Evolutionary conservation across 1,284 basidiomycete genomes (phyloP).

Genomic region (Ustilago vetiveriae): DNA sequence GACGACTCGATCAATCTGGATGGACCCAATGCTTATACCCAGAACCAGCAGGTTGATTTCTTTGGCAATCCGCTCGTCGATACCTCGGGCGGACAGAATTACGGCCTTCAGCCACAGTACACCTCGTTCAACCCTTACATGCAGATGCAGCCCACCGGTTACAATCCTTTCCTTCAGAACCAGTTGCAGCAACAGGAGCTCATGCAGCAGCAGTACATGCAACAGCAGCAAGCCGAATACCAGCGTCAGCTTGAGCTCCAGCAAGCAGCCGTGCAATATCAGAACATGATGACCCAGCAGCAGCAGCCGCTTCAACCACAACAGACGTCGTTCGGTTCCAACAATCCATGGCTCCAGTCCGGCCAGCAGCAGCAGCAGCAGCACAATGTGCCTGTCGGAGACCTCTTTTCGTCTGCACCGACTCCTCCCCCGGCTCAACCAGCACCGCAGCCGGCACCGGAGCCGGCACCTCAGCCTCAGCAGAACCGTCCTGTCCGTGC

Average conservation of each 20-base stretch:
- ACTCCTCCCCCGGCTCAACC: constrained; percentile 32
- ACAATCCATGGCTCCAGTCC: constrained; percentile 78
- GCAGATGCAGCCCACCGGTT: constrained; percentile 69
- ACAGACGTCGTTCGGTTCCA: constrained; percentile 78
- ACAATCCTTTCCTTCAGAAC: constrained; percentile 65
- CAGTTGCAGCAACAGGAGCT: constrained; percentile 77
- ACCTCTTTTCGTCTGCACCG: constrained; percentile 52
- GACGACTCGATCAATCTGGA: constrained; percentile 72
- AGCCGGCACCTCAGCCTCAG: constrained; percentile 21
- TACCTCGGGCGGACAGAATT: constrained; percentile 42
- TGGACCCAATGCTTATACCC: constrained; percentile 56
- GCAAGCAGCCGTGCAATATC: constrained; percentile 67
- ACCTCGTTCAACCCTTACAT: constrained; percentile 71
- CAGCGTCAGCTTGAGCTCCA: constrained; percentile 67
- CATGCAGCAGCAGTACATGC: constrained; percentile 70
- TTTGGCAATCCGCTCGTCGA: constrained; percentile 61
- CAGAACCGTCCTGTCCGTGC: constrained; percentile 33
- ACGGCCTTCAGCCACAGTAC: constrained; percentile 70
- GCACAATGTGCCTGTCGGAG: constrained; percentile 57
- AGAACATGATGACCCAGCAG: constrained; percentile 68
- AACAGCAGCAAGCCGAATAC: constrained; percentile 64
- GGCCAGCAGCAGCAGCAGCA: constrained; percentile 45
- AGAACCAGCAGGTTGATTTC: constrained; percentile 60
- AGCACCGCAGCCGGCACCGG: constrained; percentile 15
- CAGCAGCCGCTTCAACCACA: constrained; percentile 69